Conservation (phyloP, 2,329 filamentous ascomycete species). For the Scleromitrula shiraiana region DNA sequence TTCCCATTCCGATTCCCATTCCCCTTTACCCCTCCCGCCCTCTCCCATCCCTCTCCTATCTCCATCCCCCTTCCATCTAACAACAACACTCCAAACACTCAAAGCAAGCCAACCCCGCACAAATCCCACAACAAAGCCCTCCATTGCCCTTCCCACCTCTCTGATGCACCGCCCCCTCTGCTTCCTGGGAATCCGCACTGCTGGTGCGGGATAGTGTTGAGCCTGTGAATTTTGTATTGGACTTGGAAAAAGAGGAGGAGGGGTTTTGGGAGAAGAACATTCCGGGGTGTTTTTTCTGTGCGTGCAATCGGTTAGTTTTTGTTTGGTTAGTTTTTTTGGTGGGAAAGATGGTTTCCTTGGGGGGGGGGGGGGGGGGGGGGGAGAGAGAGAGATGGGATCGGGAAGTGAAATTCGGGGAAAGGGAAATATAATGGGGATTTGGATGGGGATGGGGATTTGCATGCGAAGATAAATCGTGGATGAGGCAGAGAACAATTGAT, state of each 20-base stretch:
- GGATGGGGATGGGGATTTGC: background rate
- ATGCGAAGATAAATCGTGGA: background rate
- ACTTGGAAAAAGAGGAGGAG: background rate
- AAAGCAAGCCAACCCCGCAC: slow-evolving; percentile 6
- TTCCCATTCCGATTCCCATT: no score
- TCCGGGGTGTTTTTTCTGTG: background rate
- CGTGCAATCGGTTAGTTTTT: background rate
- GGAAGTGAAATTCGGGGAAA: background rate
- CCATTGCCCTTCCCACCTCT: background rate
- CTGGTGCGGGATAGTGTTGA: background rate
- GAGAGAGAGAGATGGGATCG: background rate
- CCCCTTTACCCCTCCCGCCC: no score
- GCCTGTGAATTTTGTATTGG: background rate
- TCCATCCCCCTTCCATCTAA: no score
- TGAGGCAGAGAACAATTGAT: no score
- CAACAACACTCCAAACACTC: slow-evolving; percentile 11
- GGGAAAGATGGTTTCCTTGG: no score
- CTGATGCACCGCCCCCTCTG: background rate
- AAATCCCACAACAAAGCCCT: slow-evolving; percentile 5
- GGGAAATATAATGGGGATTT: background rate
- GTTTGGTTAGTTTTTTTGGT: background rate
- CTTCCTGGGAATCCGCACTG: background rate
- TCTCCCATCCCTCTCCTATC: no score
- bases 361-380: background rate
- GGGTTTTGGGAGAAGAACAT: no score